Evolutionary conservation across 495 filamentous ascomycete species (phyloP).

Genomic region (Cercophora scortea): DNA sequence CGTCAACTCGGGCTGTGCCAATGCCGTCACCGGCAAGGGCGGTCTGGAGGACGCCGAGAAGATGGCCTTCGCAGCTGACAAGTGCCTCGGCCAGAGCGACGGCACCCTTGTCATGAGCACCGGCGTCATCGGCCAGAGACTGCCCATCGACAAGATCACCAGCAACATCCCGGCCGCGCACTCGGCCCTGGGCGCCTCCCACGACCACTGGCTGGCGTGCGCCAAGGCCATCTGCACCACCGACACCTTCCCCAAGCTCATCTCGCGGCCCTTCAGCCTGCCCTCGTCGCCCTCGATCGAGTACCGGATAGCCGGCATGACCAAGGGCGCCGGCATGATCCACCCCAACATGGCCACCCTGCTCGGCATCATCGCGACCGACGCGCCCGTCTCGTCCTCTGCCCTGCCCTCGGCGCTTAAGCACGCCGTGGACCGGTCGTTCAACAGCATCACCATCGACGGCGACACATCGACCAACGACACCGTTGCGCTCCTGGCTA

Average conservation of each 20-base stretch:
- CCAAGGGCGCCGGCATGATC: slow-evolving; percentile 99
- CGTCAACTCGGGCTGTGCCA: slow-evolving; percentile 94
- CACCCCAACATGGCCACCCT: slow-evolving; percentile 99
- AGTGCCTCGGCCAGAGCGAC: slow-evolving; percentile 54
- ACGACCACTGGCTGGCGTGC: slow-evolving; percentile 77
- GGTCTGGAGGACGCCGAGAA: slow-evolving; percentile 79
- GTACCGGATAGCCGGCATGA: slow-evolving; percentile 89
- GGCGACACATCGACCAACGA: slow-evolving; percentile 97
- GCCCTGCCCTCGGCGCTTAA: slow-evolving; percentile 64
- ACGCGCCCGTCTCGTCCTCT: slow-evolving; percentile 68
- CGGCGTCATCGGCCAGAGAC: slow-evolving; percentile 90
- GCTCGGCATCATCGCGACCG: slow-evolving; percentile 87
- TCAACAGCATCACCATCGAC: slow-evolving; percentile 96
- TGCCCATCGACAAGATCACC: slow-evolving; percentile 88
- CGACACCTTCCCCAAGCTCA: slow-evolving; percentile 96
- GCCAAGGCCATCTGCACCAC: slow-evolving; percentile 97
- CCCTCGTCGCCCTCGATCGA: slow-evolving; percentile 67
- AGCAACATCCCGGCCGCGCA: slow-evolving; percentile 70
- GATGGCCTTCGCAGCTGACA: slow-evolving; percentile 76
- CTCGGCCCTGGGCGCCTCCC: slow-evolving; percentile 57
- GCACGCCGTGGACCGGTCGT: slow-evolving; percentile 71
- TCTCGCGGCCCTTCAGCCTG: slow-evolving; percentile 75
- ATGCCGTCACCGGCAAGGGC: slow-evolving; percentile 91
- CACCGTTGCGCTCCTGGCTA: slow-evolving; percentile 87
- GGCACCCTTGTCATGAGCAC: slow-evolving; percentile 93